phyloP scores from a whole-genome alignment of 768 basidiomycete species.

The Boletus tomentosulus region DNA sequence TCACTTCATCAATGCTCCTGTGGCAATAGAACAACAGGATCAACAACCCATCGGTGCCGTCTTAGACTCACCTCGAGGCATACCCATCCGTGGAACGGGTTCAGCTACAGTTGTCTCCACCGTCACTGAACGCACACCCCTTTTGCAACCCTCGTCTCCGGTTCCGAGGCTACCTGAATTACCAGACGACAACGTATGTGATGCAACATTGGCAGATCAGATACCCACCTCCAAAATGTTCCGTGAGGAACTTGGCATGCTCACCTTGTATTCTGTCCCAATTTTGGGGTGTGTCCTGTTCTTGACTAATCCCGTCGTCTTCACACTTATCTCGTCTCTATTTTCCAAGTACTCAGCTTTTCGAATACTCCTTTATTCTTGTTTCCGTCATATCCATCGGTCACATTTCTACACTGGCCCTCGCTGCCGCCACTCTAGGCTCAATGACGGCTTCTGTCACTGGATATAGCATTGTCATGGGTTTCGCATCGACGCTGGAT shows the following conservation, averaged over 20 bases:
- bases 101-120: not conserved
- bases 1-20: constrained; percentile 37
- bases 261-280: constrained; percentile 63
- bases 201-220: constrained; percentile 13
- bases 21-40: constrained; percentile 5
- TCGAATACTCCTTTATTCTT: constrained; percentile 84
- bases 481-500: constrained; percentile 82
- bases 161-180: constrained; percentile 57
- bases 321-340: not conserved
- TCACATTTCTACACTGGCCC: constrained; percentile 83
- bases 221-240: constrained; percentile 33
- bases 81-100: constrained; percentile 13
- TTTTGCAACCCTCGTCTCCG: constrained; percentile 43
- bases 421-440: constrained; percentile 77
- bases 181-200: constrained; percentile 25
- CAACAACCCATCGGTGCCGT: not conserved
- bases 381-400: constrained; percentile 85
- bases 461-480: constrained; percentile 66
- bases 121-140: constrained; percentile 53
- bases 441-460: constrained; percentile 68
- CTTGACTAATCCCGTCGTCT: not conserved
- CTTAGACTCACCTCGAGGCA: constrained; percentile 16
- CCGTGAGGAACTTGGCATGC: constrained; percentile 56
- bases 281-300: constrained; percentile 58
- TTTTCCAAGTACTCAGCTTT: constrained; percentile 57